Evolutionary conservation across 2,329 filamentous ascomycete genomes (phyloP).

Genomic region (Colletotrichum higginsianum): DNA sequence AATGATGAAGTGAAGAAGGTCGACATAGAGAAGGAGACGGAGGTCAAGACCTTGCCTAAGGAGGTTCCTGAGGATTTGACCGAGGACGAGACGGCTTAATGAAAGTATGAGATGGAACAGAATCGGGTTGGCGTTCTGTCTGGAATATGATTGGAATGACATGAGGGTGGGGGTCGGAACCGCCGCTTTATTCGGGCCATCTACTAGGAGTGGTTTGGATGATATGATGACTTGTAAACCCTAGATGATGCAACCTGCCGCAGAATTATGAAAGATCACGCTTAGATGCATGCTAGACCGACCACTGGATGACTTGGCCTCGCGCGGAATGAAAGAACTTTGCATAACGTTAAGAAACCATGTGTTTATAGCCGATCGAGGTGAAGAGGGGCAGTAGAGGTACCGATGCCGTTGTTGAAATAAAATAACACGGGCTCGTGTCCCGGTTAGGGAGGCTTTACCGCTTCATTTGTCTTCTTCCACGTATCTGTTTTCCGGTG

Average conservation of each 20-base stretch:
- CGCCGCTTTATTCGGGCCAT: neutral
- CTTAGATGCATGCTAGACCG: conserved; percentile 1
- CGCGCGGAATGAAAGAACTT: neutral
- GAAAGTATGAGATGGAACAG: neutral
- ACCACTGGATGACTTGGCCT: neutral
- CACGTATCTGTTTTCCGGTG: neutral
- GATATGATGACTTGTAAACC: conserved; percentile 18
- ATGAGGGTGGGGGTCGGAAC: too few relatives aligned
- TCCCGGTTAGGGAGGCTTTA: too few relatives aligned
- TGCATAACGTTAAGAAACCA: neutral
- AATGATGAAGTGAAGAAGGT: conserved; percentile 12
- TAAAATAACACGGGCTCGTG: neutral
- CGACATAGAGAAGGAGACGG: conserved; percentile 46
- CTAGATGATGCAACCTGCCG: conserved; percentile 8
- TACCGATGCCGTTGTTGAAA: too few relatives aligned
- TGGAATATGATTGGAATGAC: conserved; percentile 2
- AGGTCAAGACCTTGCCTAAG: conserved; percentile 44
- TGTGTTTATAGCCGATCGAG: neutral
- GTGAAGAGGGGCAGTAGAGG: neutral
- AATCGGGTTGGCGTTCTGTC: conserved; percentile 10
- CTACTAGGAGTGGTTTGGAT: conserved; percentile 14
- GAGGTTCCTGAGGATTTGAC: conserved; percentile 43
- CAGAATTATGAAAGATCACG: neutral
- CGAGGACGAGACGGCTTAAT: conserved; percentile 26
- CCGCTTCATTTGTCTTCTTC: neutral